These are phyloP conservation scores for Sparassis latifolia DNA, from an alignment of 1,284 basidiomycete genomes.

Conservation along the genomic window DNA sequence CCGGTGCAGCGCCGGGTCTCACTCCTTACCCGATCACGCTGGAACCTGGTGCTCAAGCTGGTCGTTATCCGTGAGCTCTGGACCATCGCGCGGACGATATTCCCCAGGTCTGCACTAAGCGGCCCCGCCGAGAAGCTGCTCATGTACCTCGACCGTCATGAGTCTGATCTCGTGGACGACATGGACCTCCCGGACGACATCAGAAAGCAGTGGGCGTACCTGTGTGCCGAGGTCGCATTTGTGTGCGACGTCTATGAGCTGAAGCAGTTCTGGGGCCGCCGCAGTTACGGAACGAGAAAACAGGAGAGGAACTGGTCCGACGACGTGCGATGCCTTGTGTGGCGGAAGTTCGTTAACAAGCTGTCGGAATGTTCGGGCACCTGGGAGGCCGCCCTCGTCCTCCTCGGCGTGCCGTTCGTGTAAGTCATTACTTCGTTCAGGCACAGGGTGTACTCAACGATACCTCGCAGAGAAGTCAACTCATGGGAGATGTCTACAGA, in stretches of 20 bases:
- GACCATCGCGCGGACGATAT: conserved; percentile 34
- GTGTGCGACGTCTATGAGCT: conserved; percentile 40
- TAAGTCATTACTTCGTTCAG: conserved; percentile 26
- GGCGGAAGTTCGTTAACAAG: conserved; percentile 45
- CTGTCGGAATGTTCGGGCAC: conserved; percentile 39
- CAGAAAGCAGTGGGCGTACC: conserved; percentile 46
- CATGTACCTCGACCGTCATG: conserved; percentile 39
- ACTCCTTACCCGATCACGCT: conserved; percentile 17
- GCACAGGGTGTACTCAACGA: conserved; percentile 3
- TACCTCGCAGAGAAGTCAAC: conserved; percentile 32
- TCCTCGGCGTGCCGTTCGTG: conserved; percentile 60
- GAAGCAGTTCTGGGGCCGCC: conserved; percentile 44
- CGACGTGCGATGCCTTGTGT: conserved; percentile 39
- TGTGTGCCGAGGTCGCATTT: conserved; percentile 45
- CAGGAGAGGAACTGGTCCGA: conserved; percentile 34
- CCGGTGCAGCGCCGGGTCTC: no score
- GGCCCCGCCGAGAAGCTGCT: conserved; percentile 40
- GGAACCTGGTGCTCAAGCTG: conserved; percentile 42
- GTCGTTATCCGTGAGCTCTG: conserved; percentile 50
- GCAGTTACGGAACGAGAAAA: conserved; percentile 8
- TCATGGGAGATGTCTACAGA: conserved; percentile 49
- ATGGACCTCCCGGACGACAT: conserved; percentile 33
- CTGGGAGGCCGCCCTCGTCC: conserved; percentile 49
- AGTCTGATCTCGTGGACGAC: conserved; percentile 40
- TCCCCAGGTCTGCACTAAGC: conserved; percentile 37